These are phyloP conservation scores for Phytophthora sp. DNA, from an alignment of 352 stramenopile genomes.

Conservation along the genomic window DNA sequence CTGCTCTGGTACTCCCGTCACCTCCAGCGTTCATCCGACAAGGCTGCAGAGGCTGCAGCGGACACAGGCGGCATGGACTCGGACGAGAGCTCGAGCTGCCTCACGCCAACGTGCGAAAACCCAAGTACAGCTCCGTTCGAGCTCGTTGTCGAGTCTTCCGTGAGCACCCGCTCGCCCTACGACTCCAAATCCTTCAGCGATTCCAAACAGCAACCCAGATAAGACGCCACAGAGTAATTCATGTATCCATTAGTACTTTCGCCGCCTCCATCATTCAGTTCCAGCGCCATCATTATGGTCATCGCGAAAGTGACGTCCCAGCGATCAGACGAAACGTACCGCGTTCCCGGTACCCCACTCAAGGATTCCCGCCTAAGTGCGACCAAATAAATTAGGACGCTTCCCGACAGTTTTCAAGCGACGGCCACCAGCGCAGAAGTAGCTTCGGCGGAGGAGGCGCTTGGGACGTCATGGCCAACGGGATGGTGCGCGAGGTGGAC, in stretches of 20 bases:
- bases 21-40: slow-evolving; percentile 43
- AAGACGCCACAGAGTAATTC: not conserved
- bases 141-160: slow-evolving; percentile 43
- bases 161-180: slow-evolving; percentile 12
- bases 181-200: slow-evolving; percentile 22
- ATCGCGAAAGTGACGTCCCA: slow-evolving; percentile 8
- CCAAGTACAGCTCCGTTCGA: slow-evolving; percentile 45
- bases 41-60: slow-evolving; percentile 11
- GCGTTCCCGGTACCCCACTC: not conserved
- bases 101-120: slow-evolving; percentile 34
- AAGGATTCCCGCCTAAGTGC: slow-evolving; percentile 15
- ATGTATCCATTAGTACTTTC: slow-evolving; percentile 13
- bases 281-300: not conserved
- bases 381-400: slow-evolving; percentile 31
- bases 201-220: slow-evolving; percentile 20
- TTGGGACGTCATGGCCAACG: slow-evolving; percentile 65
- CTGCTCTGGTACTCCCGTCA: slow-evolving; percentile 42
- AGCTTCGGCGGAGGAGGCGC: not conserved
- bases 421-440: not conserved
- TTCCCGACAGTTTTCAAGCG: slow-evolving; percentile 28
- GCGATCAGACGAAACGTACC: slow-evolving; percentile 19
- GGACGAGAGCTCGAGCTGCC: slow-evolving; percentile 32
- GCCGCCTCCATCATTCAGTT: no score
- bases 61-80: slow-evolving; percentile 29
- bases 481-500: slow-evolving; percentile 80